These are phyloP conservation scores for Helminthosporium solani DNA, from an alignment of 2,329 filamentous ascomycete species.

Conservation along the genomic window DNA sequence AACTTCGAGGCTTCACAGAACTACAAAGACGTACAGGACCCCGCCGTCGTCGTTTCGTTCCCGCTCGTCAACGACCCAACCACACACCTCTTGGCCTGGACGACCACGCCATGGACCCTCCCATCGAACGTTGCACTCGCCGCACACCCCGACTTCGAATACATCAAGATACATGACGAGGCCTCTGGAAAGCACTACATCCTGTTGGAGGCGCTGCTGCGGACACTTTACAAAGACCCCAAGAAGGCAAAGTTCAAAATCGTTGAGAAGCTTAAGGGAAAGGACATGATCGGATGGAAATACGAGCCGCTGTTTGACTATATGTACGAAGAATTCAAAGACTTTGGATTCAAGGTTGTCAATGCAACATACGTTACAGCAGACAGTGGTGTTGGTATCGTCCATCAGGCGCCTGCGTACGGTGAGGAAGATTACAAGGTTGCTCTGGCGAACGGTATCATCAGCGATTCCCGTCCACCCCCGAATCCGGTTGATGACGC, in stretches of 20 bases:
- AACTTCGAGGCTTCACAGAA: conserved; percentile 95
- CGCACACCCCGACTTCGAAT: conserved; percentile 80
- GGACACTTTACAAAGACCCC: conserved; percentile 86
- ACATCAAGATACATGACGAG: conserved; percentile 82
- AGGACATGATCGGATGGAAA: conserved; percentile 82
- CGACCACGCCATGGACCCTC: conserved; percentile 84
- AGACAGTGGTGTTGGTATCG: conserved; percentile 88
- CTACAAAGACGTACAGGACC: conserved; percentile 90
- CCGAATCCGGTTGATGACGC: conserved; percentile 88
- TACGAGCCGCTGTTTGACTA: conserved; percentile 90
- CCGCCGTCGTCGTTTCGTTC: conserved; percentile 84
- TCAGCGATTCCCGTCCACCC: conserved; percentile 74
- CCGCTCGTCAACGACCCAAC: conserved; percentile 76
- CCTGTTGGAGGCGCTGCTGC: conserved; percentile 76
- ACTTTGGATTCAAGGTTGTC: conserved; percentile 76
- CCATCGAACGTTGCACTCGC: conserved; percentile 78
- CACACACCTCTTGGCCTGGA: conserved; percentile 77
- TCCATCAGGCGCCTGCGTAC: conserved; percentile 90
- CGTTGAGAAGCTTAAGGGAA: conserved; percentile 75
- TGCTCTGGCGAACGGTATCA: conserved; percentile 72
- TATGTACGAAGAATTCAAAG: conserved; percentile 85
- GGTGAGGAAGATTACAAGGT: conserved; percentile 96
- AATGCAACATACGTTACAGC: conserved; percentile 85
- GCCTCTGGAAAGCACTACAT: conserved; percentile 81
- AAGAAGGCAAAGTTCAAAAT: conserved; percentile 94